Evolutionary conservation across 2,329 filamentous ascomycete species (phyloP).

Genomic region (Dactylonectria estremocensis): DNA sequence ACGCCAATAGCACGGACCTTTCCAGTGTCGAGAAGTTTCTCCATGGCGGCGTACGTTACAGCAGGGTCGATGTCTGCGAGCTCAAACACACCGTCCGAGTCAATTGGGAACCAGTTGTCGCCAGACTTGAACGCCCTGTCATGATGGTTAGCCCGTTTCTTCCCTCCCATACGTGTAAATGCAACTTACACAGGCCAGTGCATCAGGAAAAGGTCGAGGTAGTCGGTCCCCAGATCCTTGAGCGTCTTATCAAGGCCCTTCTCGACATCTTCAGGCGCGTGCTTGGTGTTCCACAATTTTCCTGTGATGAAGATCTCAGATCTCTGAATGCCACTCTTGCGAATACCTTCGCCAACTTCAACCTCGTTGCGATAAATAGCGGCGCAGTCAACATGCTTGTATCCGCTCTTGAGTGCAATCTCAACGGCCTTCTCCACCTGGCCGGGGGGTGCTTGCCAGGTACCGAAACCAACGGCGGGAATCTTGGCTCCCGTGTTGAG

Average conservation of each 20-base stretch:
- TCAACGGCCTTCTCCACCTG: slow-evolving; percentile 58
- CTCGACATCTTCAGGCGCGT: slow-evolving; percentile 63
- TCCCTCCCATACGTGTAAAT: neutral
- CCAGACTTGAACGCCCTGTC: slow-evolving; percentile 68
- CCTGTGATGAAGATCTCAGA: slow-evolving; percentile 67
- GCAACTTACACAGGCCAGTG: slow-evolving; percentile 28
- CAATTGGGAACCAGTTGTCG: slow-evolving; percentile 56
- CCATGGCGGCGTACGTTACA: slow-evolving; percentile 59
- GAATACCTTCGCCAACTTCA: slow-evolving; percentile 59
- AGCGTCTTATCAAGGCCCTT: slow-evolving; percentile 63
- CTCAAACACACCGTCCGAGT: slow-evolving; percentile 74
- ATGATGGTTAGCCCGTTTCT: neutral
- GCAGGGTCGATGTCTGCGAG: slow-evolving; percentile 68
- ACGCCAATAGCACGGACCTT: slow-evolving; percentile 64
- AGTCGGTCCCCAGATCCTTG: slow-evolving; percentile 63
- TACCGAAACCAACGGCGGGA: slow-evolving; percentile 80
- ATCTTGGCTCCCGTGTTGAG: slow-evolving; percentile 83
- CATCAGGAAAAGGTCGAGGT: slow-evolving; percentile 58
- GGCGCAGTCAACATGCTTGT: slow-evolving; percentile 63
- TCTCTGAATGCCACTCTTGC: slow-evolving; percentile 55
- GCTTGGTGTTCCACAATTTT: slow-evolving; percentile 74
- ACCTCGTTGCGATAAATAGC: slow-evolving; percentile 61
- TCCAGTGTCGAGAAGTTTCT: slow-evolving; percentile 55
- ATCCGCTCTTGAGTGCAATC: slow-evolving; percentile 60
- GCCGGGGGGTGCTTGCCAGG: slow-evolving; percentile 71